Conservation (phyloP, 2,329 filamentous ascomycete species). For the Apiospora saccharicola region DNA sequence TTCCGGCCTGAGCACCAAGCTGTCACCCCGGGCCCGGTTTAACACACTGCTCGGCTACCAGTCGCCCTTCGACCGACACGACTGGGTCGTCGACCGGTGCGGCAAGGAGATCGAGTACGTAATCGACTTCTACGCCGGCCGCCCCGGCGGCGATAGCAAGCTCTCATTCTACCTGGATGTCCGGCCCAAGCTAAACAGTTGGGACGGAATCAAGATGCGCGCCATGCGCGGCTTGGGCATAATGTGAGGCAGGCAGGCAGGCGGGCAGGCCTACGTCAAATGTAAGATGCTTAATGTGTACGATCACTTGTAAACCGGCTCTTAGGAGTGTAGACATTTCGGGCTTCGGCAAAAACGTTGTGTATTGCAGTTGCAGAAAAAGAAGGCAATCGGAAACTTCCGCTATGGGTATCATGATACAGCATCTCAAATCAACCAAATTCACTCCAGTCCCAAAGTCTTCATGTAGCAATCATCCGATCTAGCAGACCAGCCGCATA, state of each 20-base stretch:
- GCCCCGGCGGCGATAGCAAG: conserved; percentile 48
- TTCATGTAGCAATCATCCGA: conserved; percentile 37
- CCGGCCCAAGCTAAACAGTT: conserved; percentile 71
- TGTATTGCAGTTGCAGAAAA: conserved; percentile 1
- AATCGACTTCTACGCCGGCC: conserved; percentile 95
- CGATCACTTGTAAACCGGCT: conserved; percentile 10
- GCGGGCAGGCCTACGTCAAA: neutral
- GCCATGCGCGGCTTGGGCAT: conserved; percentile 58
- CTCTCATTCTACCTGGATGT: conserved; percentile 74
- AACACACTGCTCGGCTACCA: conserved; percentile 90
- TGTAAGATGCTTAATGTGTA: neutral
- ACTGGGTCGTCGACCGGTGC: conserved; percentile 96
- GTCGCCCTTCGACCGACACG: conserved; percentile 91
- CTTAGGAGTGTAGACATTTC: conserved; percentile 11
- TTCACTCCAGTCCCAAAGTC: neutral
- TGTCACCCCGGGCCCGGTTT: conserved; percentile 84
- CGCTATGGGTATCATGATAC: conserved; percentile 25
- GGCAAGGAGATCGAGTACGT: conserved; percentile 89
- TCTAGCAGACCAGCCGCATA: conserved; percentile 47
- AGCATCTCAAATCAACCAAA: conserved; percentile 13
- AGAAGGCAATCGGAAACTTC: neutral
- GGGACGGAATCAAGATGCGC: conserved; percentile 74
- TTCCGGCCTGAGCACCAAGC: conserved; percentile 70
- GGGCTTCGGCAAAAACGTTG: neutral
- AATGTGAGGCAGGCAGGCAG: conserved; percentile 41